phyloP scores from a whole-genome alignment of 192 early-diverging fungal species.

The Umbelopsis ramanniana region DNA sequence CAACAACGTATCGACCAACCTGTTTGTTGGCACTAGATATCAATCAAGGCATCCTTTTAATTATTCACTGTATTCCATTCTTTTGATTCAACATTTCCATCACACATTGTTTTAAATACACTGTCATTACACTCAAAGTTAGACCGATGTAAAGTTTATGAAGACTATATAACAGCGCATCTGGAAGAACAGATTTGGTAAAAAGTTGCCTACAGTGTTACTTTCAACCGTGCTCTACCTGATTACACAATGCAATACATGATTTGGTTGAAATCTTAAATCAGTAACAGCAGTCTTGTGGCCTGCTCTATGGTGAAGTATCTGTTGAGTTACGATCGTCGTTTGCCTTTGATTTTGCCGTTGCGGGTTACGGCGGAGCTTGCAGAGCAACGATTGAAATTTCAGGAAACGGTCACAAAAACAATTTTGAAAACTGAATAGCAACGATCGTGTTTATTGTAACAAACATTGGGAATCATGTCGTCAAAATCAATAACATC shows the following conservation, averaged over 20 bases:
- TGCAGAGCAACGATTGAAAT: not conserved
- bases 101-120: conserved; percentile 4
- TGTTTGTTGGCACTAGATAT: not conserved
- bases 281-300: too few relatives aligned
- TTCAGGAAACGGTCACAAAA: conserved; percentile 7
- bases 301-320: too few relatives aligned
- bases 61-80: not conserved
- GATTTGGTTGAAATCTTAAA: too few relatives aligned
- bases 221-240: too few relatives aligned
- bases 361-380: too few relatives aligned
- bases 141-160: not conserved
- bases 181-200: too few relatives aligned
- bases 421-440: not conserved
- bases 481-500: conserved; percentile 17
- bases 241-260: too few relatives aligned
- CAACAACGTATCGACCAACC: not conserved
- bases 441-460: not conserved
- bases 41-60: not conserved
- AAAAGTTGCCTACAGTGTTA: too few relatives aligned
- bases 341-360: too few relatives aligned
- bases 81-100: not conserved
- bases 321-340: too few relatives aligned
- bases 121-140: conserved; percentile 11
- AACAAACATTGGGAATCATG: not conserved
- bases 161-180: too few relatives aligned